These are phyloP conservation scores for Zygoascus ofunaensis DNA, from an alignment of 805 yeast genomes.

Conservation along the genomic window DNA sequence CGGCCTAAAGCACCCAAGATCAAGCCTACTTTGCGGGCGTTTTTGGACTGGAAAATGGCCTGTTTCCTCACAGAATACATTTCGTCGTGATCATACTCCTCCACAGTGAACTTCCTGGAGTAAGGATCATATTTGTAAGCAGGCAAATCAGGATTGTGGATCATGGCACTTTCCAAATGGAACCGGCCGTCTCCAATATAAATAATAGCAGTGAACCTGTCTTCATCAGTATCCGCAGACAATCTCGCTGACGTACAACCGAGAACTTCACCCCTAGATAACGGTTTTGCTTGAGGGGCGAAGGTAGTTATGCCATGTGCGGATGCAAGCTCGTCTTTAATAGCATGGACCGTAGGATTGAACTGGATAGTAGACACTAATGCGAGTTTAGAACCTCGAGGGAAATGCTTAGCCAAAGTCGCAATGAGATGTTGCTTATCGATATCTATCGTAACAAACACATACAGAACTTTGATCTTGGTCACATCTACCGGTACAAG, in stretches of 20 bases:
- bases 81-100: conserved; percentile 78
- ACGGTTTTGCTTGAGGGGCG: conserved; percentile 87
- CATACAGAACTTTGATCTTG: conserved; percentile 81
- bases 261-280: conserved; percentile 90
- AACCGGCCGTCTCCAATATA: conserved; percentile 95
- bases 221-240: conserved; percentile 25
- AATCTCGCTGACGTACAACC: conserved; percentile 92
- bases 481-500: conserved; percentile 92
- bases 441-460: conserved; percentile 86
- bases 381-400: conserved; percentile 57
- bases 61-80: conserved; percentile 62
- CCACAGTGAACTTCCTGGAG: conserved; percentile 81
- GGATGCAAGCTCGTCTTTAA: conserved; percentile 44
- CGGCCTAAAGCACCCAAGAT: conserved; percentile 91
- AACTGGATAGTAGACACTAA: conserved; percentile 94
- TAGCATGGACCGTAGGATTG: conserved; percentile 84
- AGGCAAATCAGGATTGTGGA: conserved; percentile 86
- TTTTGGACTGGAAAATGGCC: conserved; percentile 57
- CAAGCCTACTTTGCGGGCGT: conserved; percentile 64
- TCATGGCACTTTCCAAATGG: conserved; percentile 93
- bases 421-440: conserved; percentile 74
- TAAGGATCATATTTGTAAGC: conserved; percentile 96
- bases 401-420: conserved; percentile 65
- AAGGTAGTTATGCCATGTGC: conserved; percentile 46
- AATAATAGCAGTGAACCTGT: conserved; percentile 58